Evolutionary conservation across 306 rosid species (phyloP), one percentile per base, ranked within the genome.

Genomic region (Castanea mollissima): DNA sequence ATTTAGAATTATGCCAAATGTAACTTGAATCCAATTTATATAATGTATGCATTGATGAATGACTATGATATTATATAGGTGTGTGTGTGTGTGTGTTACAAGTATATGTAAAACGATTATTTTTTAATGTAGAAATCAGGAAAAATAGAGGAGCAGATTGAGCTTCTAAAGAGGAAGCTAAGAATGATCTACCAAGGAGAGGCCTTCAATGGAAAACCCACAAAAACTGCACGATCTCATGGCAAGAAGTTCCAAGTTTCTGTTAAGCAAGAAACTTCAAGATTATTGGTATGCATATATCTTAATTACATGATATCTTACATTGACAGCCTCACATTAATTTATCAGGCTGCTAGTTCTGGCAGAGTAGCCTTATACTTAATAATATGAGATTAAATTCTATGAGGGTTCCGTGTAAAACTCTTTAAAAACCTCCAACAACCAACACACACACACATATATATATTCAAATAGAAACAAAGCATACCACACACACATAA

Each of bases 161-260:
- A 92, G 34, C 68, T 94, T 87, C 69, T 94, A 9, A 94, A 90
- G 80, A 73, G 85, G 85, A 95, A 92, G 87, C 87, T 95, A 32
- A 81, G 89, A 63, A 65, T 85, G 84, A 95, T 95, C 13, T 85
- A 86, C 76, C 88, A 92, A 77, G 99, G 99, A 1, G 92, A 85
- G 71, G 97, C 97, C 49, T 95, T 95, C 51, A 89, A 91, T 81
- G 98, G 99, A 55, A 95, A 84, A 83, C 85, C 87, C 23, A 92
- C 97, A 8, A 92, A 85, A 81, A 95, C 94, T 8, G 98, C 98
- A 25, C 95, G 98, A 32, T 95, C 99, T 82, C 98, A 90, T 73
- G 97, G 99, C 71, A 91, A 83, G 86, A 95, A 95, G 78, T 92
- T 92, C 63, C 97, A 91, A 78, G 98, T 95, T 85, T 86, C 99